phyloP scores from a whole-genome alignment of 2,329 filamentous ascomycete genomes.

The Talaromyces sp. region DNA sequence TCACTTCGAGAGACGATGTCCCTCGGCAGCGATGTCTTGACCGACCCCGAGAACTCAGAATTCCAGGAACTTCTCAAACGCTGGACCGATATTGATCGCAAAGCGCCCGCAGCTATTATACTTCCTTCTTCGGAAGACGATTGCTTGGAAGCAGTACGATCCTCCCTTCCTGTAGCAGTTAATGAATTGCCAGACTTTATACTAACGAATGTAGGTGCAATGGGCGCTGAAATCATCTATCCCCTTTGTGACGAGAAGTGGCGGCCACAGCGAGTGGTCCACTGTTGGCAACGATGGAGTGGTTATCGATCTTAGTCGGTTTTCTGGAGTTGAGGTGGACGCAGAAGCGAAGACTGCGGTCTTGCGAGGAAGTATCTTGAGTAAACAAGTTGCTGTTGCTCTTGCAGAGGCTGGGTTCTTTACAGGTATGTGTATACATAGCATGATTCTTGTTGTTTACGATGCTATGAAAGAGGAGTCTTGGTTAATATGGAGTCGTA shows the following conservation, averaged over 20 bases:
- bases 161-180: neutral
- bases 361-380: neutral
- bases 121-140: neutral
- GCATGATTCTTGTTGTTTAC: neutral
- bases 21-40: neutral
- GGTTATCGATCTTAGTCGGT: neutral
- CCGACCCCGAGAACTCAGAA: neutral
- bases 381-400: neutral
- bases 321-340: neutral
- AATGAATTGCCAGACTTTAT: neutral
- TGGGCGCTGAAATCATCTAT: neutral
- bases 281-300: neutral
- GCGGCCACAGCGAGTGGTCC: neutral
- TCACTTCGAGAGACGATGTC: neutral
- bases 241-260: neutral
- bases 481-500: neutral
- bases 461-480: neutral
- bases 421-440: neutral
- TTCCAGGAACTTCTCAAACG: neutral
- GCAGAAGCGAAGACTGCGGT: neutral
- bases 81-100: neutral
- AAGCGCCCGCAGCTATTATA: neutral
- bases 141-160: neutral
- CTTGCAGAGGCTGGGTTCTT: neutral
- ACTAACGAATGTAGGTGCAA: neutral